Conservation (phyloP, 2,329 filamentous ascomycete genomes). For the Neobulgaria alba region DNA sequence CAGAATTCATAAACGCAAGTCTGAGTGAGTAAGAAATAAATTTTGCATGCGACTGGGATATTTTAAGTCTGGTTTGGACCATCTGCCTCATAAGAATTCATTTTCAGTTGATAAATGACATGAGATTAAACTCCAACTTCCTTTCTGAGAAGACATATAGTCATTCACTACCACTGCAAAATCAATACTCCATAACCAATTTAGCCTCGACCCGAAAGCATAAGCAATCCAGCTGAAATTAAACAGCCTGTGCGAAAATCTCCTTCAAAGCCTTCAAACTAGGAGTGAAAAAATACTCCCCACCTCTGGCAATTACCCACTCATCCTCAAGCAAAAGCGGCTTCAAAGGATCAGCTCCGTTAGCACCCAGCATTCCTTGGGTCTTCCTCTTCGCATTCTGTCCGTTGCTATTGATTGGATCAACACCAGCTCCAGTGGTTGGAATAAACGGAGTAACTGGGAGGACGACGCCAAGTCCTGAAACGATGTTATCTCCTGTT, state of each 20-base stretch:
- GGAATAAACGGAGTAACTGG: conserved; percentile 7
- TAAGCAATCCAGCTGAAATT: no score
- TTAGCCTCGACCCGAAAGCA: no score
- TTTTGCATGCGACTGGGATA: no score
- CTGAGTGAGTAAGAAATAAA: no score
- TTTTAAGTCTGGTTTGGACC: no score
- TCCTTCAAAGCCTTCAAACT: conserved; percentile 29
- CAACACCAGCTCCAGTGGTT: conserved; percentile 25
- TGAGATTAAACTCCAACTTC: no score
- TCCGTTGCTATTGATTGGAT: conserved; percentile 31
- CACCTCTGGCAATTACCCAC: conserved; percentile 36
- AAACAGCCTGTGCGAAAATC: neutral
- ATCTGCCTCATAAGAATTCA: no score
- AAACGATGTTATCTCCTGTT: neutral
- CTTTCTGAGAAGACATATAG: no score
- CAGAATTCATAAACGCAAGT: no score
- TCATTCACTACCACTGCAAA: no score
- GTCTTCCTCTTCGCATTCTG: conserved; percentile 14
- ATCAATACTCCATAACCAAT: no score
- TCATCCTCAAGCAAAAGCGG: conserved; percentile 20
- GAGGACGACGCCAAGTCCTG: neutral
- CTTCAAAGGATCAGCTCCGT: conserved; percentile 7
- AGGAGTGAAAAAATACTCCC: conserved; percentile 40
- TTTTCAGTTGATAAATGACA: no score
- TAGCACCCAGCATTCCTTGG: conserved; percentile 19